Conservation (phyloP, 2,329 filamentous ascomycete genomes). For the Ceratocystis colombiana region DNA sequence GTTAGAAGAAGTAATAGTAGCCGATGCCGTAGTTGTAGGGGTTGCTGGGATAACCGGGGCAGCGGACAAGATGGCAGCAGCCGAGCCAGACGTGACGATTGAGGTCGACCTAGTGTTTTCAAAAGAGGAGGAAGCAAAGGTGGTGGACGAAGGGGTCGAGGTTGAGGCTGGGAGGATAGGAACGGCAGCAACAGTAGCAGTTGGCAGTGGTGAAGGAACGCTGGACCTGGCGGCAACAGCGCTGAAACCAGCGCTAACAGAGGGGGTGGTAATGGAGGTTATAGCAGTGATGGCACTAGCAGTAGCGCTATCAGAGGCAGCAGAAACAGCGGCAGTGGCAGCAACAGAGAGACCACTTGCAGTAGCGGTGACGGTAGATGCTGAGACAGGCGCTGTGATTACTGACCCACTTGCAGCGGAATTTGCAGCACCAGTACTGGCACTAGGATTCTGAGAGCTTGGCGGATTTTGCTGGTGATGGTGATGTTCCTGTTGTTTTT, state of each 20-base stretch:
- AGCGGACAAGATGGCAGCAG: conserved; percentile 19
- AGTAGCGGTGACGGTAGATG: conserved; percentile 3
- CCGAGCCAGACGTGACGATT: conserved; percentile 16
- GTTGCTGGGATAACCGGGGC: conserved; percentile 6
- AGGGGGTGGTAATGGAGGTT: too few relatives aligned
- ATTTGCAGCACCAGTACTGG: background rate
- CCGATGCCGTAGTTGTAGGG: background rate
- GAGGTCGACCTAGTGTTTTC: conserved; percentile 19
- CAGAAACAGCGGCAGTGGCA: conserved; percentile 41
- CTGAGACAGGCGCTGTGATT: conserved; percentile 14
- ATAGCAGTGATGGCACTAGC: conserved; percentile 55
- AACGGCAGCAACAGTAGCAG: conserved; percentile 51
- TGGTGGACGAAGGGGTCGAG: conserved; percentile 16
- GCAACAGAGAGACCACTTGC: background rate
- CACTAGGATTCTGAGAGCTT: conserved; percentile 6
- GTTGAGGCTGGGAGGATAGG: conserved; percentile 11
- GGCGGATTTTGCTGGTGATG: conserved; percentile 9
- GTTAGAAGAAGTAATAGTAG: conserved; percentile 4
- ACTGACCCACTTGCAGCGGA: conserved; percentile 9
- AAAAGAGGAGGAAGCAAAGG: conserved; percentile 9
- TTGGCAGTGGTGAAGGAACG: conserved; percentile 42
- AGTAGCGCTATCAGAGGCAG: conserved; percentile 32
- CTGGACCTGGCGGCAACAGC: background rate
- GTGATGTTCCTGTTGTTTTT: conserved; percentile 1
- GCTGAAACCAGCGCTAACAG: conserved; percentile 32